Evolutionary conservation across 495 filamentous ascomycete genomes (phyloP), one percentile per base, ranked within the genome.

Genomic region (Aspergillus panamensis): DNA sequence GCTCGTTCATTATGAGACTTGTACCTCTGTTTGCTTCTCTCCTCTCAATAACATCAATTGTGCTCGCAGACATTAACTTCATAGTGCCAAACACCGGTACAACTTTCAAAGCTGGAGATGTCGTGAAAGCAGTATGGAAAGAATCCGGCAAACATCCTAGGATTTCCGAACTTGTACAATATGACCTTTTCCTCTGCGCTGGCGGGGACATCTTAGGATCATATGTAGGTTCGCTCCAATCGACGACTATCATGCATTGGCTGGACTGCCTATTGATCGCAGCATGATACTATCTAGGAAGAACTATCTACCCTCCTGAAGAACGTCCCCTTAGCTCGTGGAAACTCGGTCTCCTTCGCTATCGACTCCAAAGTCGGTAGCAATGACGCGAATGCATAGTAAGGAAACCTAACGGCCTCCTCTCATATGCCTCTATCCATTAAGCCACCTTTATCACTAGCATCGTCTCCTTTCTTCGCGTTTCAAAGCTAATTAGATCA

Each of bases 341-440:
- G 82, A 2, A 84, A 79, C 59, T 70, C 71, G 30, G 71, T 82
- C 5, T 77, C 80, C 13, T 81, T 80, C 25, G 73, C 72, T 33
- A 70, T 89, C 19, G 67, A 80, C 33, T 66, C 70, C 16, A 67
- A 60, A 8, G 58, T 79, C 4, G 83, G 82, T 51, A 80, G 77
- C 44, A 71, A 72, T 43, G 74, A 73, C 3, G 71, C 66, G 30
- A 83, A 86, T 74, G 83, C 85, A 75, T 89, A 88, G 86, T 88
- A 80, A 58, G 80, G 16, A 39, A 39, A 25, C 25, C 6, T 8
- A 39, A n/a, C 8, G 33, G 14, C 35, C 8, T 8, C 14, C 35
- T 39, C 35, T n/a, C 14, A 39, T n/a, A 10, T 3, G 14, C 1
- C 35, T 39, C 25, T 25, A 25, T 25, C 25, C 25, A 25, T 25